Base-by-base conservation (phyloP, 2,329 filamentous ascomycete genomes). In the Ceratocystis cacaofunesta region DNA sequence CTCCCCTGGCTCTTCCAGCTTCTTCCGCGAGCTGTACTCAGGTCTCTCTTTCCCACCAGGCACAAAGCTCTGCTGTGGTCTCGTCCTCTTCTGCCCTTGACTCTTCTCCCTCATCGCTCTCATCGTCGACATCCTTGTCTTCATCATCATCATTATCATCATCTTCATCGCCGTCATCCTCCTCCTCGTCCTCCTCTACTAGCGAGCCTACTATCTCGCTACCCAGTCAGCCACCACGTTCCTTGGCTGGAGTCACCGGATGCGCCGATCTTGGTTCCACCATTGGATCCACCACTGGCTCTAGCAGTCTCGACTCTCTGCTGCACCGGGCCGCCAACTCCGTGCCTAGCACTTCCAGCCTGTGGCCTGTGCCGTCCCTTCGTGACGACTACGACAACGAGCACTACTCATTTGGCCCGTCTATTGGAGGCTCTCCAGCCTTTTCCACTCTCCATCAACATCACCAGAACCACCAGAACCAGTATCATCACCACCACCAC, bases 321-420 rank as follows among this genome's bases (percentile, higher is more conserved):
- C 52, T 66, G 52, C 61, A 66, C 72, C 32, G 68, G 68, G 19
- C 69, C 69, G 62, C 67, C 70, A 68, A 65, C 65, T 61, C 69
- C 70, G 65, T 67, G 69, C 55, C 69, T 71, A 65, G 32, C 30
- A 17, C 46, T 6, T 70, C 68, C 66, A 68, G 65, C 62, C 68
- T 71, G 63, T 70, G 69, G 55, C 66, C 68, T 61, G 75, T 75
- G 72, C 71, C 73, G 44, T 77, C 77, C 36, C 75, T 74, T 12
- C 71, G 72, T 46, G 73, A 76, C 43, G 76, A 77, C 28, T 71
- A 74, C 61, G 76, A 78, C 22, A 72, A 72, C 66, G 73, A 73
- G 55, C 74, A 73, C 69, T 71, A 72, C 62, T 72, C 65, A 17
- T 63, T 66, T 48, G 52, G 25, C 10, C 57, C 58, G 19, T 66